Conservation (phyloP, 495 filamentous ascomycete genomes). For the Halenospora varia region DNA sequence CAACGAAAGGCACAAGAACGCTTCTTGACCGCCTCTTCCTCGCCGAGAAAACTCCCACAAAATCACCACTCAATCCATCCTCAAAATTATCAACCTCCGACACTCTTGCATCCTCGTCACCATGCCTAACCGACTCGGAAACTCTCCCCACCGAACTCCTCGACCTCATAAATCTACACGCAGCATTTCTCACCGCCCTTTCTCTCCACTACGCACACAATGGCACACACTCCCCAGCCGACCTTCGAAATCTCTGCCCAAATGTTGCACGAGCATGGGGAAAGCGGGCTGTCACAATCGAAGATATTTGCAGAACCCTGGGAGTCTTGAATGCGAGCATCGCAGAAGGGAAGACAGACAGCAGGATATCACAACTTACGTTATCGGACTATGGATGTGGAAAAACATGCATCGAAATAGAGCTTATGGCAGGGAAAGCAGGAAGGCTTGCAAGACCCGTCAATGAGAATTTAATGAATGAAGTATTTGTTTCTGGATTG, state of each 20-base stretch:
- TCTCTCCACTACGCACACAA: slow-evolving; percentile 61
- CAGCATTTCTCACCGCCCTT: slow-evolving; percentile 54
- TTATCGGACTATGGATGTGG: slow-evolving; percentile 58
- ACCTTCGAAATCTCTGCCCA: slow-evolving; percentile 51
- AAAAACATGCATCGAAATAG: slow-evolving; percentile 44
- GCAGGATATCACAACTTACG: slow-evolving; percentile 30
- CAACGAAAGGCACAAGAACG: slow-evolving; percentile 24
- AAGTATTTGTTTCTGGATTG: slow-evolving; percentile 47
- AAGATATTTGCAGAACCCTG: slow-evolving; percentile 55
- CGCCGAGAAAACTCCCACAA: slow-evolving; percentile 11
- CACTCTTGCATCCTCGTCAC: background rate
- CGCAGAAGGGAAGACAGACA: slow-evolving; percentile 3
- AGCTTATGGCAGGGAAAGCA: slow-evolving; percentile 3
- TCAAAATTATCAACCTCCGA: slow-evolving; percentile 5
- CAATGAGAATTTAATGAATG: slow-evolving; percentile 52
- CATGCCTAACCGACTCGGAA: background rate
- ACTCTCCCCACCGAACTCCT: slow-evolving; percentile 48
- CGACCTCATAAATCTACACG: slow-evolving; percentile 51
- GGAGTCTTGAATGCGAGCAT: slow-evolving; percentile 41
- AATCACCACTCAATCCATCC: slow-evolving; percentile 5
- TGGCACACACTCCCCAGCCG: slow-evolving; percentile 53
- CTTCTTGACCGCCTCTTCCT: slow-evolving; percentile 22
- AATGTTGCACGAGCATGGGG: slow-evolving; percentile 57
- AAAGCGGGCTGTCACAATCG: slow-evolving; percentile 49
- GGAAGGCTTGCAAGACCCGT: slow-evolving; percentile 43